phyloP scores from a whole-genome alignment of 345 rosid species.

The Sonneratia alba region DNA sequence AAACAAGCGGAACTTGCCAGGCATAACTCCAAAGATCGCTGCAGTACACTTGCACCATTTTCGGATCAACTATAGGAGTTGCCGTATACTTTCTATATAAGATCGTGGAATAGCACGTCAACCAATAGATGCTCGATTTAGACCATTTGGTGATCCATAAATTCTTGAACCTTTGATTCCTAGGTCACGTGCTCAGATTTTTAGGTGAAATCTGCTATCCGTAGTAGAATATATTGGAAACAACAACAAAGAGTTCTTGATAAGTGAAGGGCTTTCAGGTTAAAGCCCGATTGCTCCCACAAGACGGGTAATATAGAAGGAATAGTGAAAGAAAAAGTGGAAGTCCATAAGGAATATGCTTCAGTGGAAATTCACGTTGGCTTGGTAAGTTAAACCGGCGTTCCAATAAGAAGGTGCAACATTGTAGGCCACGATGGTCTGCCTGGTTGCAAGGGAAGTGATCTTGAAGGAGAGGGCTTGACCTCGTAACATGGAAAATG shows the following conservation, averaged over 20 bases:
- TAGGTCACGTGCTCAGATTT: background rate
- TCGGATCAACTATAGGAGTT: too few relatives aligned
- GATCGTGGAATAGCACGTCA: background rate
- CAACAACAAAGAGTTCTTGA: background rate
- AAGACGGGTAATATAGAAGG: background rate
- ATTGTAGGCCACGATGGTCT: constrained; percentile 46
- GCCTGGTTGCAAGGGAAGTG: constrained; percentile 50
- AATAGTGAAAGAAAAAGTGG: background rate
- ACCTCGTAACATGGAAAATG: constrained; percentile 59
- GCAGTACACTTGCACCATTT: background rate
- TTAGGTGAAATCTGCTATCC: background rate
- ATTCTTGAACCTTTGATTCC: too few relatives aligned
- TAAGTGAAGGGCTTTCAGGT: background rate
- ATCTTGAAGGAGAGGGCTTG: constrained; percentile 68
- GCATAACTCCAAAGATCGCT: background rate
- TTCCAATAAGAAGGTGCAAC: constrained; percentile 66
- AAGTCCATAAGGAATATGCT: background rate
- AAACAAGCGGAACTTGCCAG: background rate
- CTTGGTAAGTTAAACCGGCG: constrained; percentile 41
- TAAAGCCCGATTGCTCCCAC: background rate
- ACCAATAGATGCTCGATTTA: background rate
- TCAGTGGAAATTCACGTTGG: constrained; percentile 54
- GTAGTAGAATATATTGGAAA: background rate
- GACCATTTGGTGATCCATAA: too few relatives aligned
- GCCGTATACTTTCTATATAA: too few relatives aligned